Percentiles rank a stretch among this genome's conserved stretches.
Conservation (phyloP, 805 yeast species). For the Ogataea degrootiae region DNA sequence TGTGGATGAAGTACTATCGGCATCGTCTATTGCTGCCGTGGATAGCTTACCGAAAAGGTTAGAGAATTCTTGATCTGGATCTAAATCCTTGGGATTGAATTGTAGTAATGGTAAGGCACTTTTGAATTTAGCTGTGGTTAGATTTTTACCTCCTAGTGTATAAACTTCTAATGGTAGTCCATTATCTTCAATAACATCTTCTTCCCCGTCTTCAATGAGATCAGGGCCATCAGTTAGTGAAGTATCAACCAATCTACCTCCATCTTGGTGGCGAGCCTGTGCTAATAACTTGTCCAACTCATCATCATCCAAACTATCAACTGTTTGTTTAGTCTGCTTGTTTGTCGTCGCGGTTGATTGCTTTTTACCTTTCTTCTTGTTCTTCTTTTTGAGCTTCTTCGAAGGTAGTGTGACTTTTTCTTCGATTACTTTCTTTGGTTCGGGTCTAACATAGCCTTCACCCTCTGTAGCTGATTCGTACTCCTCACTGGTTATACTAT, state of each 20-base stretch:
- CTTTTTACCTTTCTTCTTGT: conserved; percentile 12
- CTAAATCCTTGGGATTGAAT: conserved; percentile 49
- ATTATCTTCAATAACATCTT: conserved; percentile 28
- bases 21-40: conserved; percentile 64
- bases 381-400: conserved; percentile 11
- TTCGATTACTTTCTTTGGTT: not conserved
- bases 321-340: not conserved
- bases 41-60: conserved; percentile 69
- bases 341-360: conserved; percentile 12
- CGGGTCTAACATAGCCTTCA: not conserved
- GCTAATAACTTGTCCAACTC: conserved; percentile 54
- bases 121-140: conserved; percentile 43
- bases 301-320: conserved; percentile 42
- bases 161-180: conserved; percentile 21
- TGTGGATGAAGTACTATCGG: conserved; percentile 67
- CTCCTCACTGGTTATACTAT: not conserved
- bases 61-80: conserved; percentile 72
- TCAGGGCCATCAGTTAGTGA: conserved; percentile 1
- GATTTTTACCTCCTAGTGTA: conserved; percentile 29
- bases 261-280: conserved; percentile 29
- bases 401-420: not conserved
- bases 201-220: conserved; percentile 24
- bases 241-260: conserved; percentile 14
- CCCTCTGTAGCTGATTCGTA: conserved; percentile 1
- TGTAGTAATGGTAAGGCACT: conserved; percentile 37